A percentile compares a stretch with the other conserved stretches of the same genome.
Conservation (phyloP, 1,284 basidiomycete genomes). For the Ustanciosporium gigantosporum region DNA sequence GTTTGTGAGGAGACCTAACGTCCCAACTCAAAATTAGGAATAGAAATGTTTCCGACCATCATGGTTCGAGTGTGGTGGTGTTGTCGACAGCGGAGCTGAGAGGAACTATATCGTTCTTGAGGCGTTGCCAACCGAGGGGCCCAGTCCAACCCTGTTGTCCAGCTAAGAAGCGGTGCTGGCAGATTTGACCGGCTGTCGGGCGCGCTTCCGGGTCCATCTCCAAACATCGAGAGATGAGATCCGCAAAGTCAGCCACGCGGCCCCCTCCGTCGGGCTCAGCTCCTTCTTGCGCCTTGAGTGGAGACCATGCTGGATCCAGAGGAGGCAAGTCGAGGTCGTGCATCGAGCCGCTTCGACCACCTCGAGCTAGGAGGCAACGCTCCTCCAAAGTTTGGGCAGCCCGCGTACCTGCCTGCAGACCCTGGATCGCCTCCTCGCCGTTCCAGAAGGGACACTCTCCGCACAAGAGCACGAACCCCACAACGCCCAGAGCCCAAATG, state of each 20-base stretch:
- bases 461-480: slow-evolving; percentile 90
- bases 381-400: slow-evolving; percentile 48
- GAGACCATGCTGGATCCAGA: slow-evolving; percentile 25
- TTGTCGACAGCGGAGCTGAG: too few species aligned
- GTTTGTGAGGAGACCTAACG: too few species aligned
- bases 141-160: slow-evolving; percentile 66
- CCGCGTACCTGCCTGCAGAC: slow-evolving; percentile 49
- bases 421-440: slow-evolving; percentile 53
- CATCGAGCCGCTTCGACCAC: slow-evolving; percentile 5
- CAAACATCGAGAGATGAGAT: slow-evolving; percentile 77
- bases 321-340: slow-evolving; percentile 15
- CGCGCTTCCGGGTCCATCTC: slow-evolving; percentile 66
- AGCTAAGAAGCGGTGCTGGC: slow-evolving; percentile 75
- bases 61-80: too few species aligned
- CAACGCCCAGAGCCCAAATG: slow-evolving; percentile 97
- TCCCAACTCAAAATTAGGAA: too few species aligned
- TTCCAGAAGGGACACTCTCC: slow-evolving; percentile 86
- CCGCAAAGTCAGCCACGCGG: slow-evolving; percentile 76
- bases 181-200: slow-evolving; percentile 79
- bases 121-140: slow-evolving; percentile 51
- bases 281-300: slow-evolving; percentile 23
- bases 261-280: slow-evolving; percentile 71
- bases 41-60: too few species aligned
- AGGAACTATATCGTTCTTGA: slow-evolving; percentile 14
- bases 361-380: slow-evolving; percentile 36